phyloP scores from a whole-genome alignment of 176 grass and related monocot genomes.

The Hordeum marinum region DNA sequence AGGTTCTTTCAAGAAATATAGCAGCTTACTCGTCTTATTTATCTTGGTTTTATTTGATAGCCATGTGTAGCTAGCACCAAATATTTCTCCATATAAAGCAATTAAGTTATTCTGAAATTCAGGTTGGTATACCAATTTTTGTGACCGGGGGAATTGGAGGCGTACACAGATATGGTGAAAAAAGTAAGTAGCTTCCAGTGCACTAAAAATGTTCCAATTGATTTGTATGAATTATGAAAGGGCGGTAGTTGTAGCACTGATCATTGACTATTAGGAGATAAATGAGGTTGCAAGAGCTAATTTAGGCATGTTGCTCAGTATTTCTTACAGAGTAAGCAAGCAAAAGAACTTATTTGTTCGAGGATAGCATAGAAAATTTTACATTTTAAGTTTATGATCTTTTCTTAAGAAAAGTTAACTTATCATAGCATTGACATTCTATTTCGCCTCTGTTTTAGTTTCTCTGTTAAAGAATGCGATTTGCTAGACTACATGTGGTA shows the following conservation, averaged over 20 bases:
- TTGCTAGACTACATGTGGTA: not conserved
- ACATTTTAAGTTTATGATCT: not conserved
- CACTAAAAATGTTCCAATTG: not conserved
- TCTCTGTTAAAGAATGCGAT: not conserved
- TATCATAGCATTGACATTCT: not conserved
- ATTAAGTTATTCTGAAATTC: slow-evolving; percentile 16
- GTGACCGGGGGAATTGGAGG: slow-evolving; percentile 86
- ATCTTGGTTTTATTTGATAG: not conserved
- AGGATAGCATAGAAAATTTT: not conserved
- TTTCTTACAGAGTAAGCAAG: not conserved
- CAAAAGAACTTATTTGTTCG: not conserved
- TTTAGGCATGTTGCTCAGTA: not conserved
- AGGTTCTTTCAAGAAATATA: slow-evolving; percentile 33
- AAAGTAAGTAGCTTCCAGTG: slow-evolving; percentile 55
- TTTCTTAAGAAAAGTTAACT: not conserved
- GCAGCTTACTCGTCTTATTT: not conserved
- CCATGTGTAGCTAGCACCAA: not conserved
- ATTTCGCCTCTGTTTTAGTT: not conserved
- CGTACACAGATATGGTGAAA: slow-evolving; percentile 82
- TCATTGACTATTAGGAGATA: not conserved
- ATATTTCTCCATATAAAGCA: not conserved
- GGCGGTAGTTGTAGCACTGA: not conserved
- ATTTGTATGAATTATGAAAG: not conserved
- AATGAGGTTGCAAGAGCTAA: not conserved
- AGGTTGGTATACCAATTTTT: slow-evolving; percentile 91